Evolutionary conservation across 2,329 filamentous ascomycete species (phyloP).

Genomic region (Calonectria fujianensis): DNA sequence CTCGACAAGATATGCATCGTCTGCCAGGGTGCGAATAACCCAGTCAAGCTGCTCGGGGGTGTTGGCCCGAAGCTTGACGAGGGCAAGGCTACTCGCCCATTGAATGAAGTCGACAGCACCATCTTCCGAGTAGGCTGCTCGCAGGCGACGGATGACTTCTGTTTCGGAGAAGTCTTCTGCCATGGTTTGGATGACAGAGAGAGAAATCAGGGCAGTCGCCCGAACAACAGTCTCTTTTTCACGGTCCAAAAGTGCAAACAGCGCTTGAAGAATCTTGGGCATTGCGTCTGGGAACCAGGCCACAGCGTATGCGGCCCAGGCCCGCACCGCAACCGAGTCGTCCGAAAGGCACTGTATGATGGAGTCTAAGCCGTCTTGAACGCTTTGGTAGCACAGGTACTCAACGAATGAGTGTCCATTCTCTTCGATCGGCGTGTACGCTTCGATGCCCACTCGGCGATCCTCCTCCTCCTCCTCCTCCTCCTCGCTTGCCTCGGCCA

Average conservation of each 20-base stretch:
- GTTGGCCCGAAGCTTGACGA: constrained; percentile 21
- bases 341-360: not conserved
- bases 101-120: not conserved
- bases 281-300: constrained; percentile 22
- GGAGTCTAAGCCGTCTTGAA: constrained; percentile 1
- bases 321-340: constrained; percentile 2
- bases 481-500: not conserved
- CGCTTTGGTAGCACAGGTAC: constrained; percentile 12
- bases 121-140: not conserved
- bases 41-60: constrained; percentile 11
- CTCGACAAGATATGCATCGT: not conserved
- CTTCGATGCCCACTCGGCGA: no score
- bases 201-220: constrained; percentile 1
- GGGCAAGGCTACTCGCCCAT: constrained; percentile 21
- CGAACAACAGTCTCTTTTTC: constrained; percentile 14
- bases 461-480: not conserved
- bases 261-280: not conserved
- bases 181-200: constrained; percentile 1
- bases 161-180: constrained; percentile 7
- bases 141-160: not conserved
- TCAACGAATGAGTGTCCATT: not conserved
- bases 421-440: not conserved
- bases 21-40: not conserved
- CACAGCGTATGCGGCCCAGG: constrained; percentile 4
- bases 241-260: not conserved